Percentiles rank a stretch among this genome's conserved stretches.
Conservation (phyloP, 805 yeast species). For the Pichia cabralensis region DNA sequence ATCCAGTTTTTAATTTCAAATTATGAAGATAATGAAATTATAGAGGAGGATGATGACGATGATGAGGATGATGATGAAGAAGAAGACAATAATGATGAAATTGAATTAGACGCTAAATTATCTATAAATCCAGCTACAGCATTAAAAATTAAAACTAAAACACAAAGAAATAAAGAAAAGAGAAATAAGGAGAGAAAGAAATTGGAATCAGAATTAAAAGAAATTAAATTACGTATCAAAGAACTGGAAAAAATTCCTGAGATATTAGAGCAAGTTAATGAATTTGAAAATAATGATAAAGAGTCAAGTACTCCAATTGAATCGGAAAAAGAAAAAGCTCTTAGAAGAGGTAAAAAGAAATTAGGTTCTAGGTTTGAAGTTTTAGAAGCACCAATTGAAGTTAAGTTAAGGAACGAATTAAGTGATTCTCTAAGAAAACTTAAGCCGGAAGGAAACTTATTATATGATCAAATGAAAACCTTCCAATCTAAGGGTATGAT, state of each 20-base stretch:
- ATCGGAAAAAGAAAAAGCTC: slow-evolving; percentile 15
- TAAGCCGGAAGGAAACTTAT: slow-evolving; percentile 83
- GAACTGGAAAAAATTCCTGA: slow-evolving; percentile 47
- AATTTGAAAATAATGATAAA: not conserved
- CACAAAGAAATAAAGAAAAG: slow-evolving; percentile 64
- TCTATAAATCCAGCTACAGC: slow-evolving; percentile 67
- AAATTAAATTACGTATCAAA: slow-evolving; percentile 47
- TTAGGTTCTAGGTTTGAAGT: slow-evolving; percentile 35
- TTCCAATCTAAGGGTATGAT: slow-evolving; percentile 79
- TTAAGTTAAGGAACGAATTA: slow-evolving; percentile 83
- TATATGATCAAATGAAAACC: slow-evolving; percentile 71
- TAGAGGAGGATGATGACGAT: slow-evolving; percentile 31
- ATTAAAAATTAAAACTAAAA: slow-evolving; percentile 62
- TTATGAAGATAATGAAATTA: slow-evolving; percentile 49
- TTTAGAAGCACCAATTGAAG: slow-evolving; percentile 43
- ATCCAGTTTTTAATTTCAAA: slow-evolving; percentile 58
- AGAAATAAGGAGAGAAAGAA: slow-evolving; percentile 49
- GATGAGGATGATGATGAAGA: slow-evolving; percentile 29
- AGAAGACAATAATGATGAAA: slow-evolving; percentile 26
- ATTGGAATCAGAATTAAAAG: slow-evolving; percentile 44
- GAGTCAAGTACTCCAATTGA: slow-evolving; percentile 8
- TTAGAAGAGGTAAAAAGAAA: slow-evolving; percentile 25
- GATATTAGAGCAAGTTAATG: slow-evolving; percentile 24
- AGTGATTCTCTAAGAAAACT: slow-evolving; percentile 74
- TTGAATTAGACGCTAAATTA: slow-evolving; percentile 26